A percentile compares a stretch with the other conserved stretches of the same genome.
Evolutionary conservation across 2,329 filamentous ascomycete genomes (phyloP).

Genomic region (Alternaria brassicae): DNA sequence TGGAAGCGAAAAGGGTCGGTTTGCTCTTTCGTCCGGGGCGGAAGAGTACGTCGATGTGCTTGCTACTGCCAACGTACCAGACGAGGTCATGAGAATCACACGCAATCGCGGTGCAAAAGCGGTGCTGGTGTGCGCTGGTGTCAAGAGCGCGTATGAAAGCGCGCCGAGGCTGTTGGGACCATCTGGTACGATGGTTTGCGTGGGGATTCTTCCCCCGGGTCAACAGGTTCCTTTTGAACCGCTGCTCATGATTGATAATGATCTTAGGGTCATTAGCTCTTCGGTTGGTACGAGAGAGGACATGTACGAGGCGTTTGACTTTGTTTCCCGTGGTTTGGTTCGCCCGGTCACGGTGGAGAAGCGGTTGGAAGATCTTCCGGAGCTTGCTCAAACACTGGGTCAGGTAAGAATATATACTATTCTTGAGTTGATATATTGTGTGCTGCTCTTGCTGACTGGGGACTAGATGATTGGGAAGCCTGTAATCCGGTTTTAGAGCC

Average conservation of each 20-base stretch:
- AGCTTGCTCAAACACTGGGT: not conserved
- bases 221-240: not conserved
- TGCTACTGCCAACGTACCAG: not conserved
- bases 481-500: not conserved
- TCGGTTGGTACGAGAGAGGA: not conserved
- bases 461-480: not conserved
- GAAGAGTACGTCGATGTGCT: not conserved
- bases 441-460: not conserved
- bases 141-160: not conserved
- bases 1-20: not conserved
- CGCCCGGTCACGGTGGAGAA: not conserved
- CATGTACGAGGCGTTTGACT: not conserved
- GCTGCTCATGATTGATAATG: not conserved
- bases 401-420: not conserved
- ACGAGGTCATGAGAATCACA: not conserved
- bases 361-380: not conserved
- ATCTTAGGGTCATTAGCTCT: not conserved
- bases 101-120: not conserved
- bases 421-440: fast-evolving
- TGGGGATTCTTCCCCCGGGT: not conserved
- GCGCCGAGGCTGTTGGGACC: not conserved
- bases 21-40: not conserved
- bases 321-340: not conserved
- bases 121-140: not conserved
- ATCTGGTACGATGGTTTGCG: not conserved